Percentiles rank a stretch among this genome's conserved stretches.
phyloP scores from a whole-genome alignment of 345 rosid genomes.

The Citrus reticulata region DNA sequence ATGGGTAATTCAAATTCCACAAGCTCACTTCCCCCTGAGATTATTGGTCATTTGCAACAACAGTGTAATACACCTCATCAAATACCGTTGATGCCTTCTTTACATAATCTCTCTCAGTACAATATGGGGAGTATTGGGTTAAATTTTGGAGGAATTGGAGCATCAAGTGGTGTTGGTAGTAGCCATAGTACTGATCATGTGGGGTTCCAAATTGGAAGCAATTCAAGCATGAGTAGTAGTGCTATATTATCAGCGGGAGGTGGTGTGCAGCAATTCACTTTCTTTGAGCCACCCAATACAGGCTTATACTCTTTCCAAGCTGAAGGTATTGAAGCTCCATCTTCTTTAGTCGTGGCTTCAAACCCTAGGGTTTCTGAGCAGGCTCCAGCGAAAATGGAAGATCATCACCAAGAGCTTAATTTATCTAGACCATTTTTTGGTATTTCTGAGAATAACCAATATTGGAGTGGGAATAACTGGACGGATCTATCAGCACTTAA shows the following conservation, averaged over 20 bases:
- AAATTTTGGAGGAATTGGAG: conserved; percentile 41
- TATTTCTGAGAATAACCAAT: conserved; percentile 38
- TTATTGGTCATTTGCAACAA: conserved; percentile 31
- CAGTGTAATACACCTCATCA: conserved; percentile 23
- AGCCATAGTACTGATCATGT: conserved; percentile 22
- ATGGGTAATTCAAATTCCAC: conserved; percentile 29
- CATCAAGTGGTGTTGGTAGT: conserved; percentile 20
- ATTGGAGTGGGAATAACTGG: conserved; percentile 44
- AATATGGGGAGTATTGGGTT: conserved; percentile 50
- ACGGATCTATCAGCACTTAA: conserved; percentile 49
- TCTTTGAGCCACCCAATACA: conserved; percentile 36
- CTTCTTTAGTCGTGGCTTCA: conserved; percentile 29
- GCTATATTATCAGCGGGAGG: conserved; percentile 28
- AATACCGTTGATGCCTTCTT: conserved; percentile 48
- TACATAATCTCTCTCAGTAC: conserved; percentile 40
- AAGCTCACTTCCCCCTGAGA: conserved; percentile 32
- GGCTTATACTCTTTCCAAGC: conserved; percentile 38
- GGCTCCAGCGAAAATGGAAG: conserved; percentile 60
- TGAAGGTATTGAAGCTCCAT: conserved; percentile 42
- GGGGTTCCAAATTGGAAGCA: conserved; percentile 46
- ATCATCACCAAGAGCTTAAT: conserved; percentile 29
- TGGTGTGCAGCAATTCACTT: conserved; percentile 43
- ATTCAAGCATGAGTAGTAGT: conserved; percentile 20
- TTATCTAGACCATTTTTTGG: conserved; percentile 33
- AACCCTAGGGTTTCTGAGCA: conserved; percentile 56